Evolutionary conservation across 208 protist genomes (phyloP).

Genomic region (Leishmania aethiopica): DNA sequence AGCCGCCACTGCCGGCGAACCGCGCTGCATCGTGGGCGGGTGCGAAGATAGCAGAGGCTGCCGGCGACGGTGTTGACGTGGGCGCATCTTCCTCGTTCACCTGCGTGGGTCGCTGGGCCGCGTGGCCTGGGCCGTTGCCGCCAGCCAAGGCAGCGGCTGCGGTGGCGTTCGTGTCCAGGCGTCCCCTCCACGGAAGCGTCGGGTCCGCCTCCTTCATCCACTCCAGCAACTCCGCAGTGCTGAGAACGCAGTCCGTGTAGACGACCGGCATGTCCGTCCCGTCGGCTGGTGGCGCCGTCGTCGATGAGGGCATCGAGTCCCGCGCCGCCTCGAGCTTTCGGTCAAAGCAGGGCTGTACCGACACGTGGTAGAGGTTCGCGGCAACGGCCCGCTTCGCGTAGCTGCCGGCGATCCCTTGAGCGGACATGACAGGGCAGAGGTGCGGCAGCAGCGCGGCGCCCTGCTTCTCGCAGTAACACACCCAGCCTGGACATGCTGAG

Average conservation of each 20-base stretch:
- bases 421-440: constrained; percentile 94
- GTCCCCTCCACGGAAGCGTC: constrained; percentile 44
- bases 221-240: constrained; percentile 92
- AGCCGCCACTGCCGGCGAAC: constrained; percentile 76
- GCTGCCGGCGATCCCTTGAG: constrained; percentile 96
- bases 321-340: constrained; percentile 98
- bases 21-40: constrained; percentile 21
- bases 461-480: constrained; percentile 99
- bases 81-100: neutral
- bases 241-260: constrained; percentile 97
- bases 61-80: neutral
- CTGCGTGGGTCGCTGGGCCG: neutral
- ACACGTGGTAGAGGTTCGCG: constrained; percentile 88
- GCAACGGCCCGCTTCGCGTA: constrained; percentile 74
- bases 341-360: constrained; percentile 98
- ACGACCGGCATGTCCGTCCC: constrained; percentile 26
- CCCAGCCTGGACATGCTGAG: constrained; percentile 96
- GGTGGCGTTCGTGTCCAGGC: constrained; percentile 31
- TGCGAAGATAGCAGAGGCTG: neutral
- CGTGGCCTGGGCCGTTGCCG: neutral
- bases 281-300: neutral
- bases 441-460: constrained; percentile 91
- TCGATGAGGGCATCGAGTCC: constrained; percentile 39
- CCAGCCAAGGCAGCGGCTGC: neutral
- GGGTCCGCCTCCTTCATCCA: constrained; percentile 76